Evolutionary conservation across 1,284 basidiomycete genomes (phyloP).

Genomic region (Bondarzewia mesenterica): DNA sequence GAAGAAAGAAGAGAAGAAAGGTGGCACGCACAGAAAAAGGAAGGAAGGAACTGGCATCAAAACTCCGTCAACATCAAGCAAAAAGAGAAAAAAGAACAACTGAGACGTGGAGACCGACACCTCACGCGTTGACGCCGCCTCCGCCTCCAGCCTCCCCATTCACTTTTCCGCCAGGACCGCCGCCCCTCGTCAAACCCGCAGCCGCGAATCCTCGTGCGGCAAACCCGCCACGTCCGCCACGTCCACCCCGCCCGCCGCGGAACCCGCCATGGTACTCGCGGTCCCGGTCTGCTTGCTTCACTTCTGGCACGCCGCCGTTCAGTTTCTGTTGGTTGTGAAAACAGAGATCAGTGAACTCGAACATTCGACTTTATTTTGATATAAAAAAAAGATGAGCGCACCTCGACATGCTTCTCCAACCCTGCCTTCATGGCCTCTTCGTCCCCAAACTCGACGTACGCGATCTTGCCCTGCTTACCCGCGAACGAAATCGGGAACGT

Average conservation of each 20-base stretch:
- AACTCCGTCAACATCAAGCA: no score
- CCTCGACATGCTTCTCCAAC: conserved; percentile 63
- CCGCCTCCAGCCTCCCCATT: no score
- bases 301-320: conserved; percentile 52
- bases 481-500: conserved; percentile 49
- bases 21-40: not conserved
- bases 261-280: conserved; percentile 30
- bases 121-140: no score
- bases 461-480: conserved; percentile 48
- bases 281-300: conserved; percentile 63
- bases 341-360: no score
- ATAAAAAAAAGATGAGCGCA: conserved; percentile 31
- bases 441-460: conserved; percentile 82
- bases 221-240: conserved; percentile 50
- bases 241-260: conserved; percentile 40
- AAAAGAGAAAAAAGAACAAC: no score
- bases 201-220: conserved; percentile 57
- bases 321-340: conserved; percentile 55
- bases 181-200: conserved; percentile 52
- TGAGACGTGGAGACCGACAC: no score
- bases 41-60: not conserved
- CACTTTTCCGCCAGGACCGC: no score
- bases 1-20: not conserved
- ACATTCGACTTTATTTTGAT: no score
- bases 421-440: conserved; percentile 77